Percentiles rank a stretch among this genome's conserved stretches.
phyloP scores from a whole-genome alignment of 169 alveolate species.

The Plasmodium gallinaceum region DNA sequence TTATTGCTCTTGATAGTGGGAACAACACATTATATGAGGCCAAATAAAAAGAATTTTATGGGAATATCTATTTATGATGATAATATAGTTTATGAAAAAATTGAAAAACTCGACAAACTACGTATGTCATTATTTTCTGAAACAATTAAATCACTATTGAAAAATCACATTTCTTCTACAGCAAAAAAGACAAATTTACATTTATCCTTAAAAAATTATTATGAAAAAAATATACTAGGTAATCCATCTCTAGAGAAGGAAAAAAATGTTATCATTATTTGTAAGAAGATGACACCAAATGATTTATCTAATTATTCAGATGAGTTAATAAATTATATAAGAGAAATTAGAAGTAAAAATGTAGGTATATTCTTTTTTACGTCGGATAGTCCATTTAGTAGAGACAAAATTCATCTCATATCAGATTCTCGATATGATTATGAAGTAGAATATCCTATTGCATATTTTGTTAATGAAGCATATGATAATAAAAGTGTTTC shows the following conservation, averaged over 20 bases:
- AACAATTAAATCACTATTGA: background rate
- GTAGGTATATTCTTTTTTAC: constrained; percentile 37
- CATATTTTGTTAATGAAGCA: constrained; percentile 4
- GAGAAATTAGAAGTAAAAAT: constrained; percentile 42
- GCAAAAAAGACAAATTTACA: constrained; percentile 11
- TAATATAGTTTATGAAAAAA: constrained; percentile 28
- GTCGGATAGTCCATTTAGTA: background rate
- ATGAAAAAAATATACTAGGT: constrained; percentile 36
- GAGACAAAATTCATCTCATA: background rate
- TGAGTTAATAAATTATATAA: constrained; percentile 39
- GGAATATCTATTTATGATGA: constrained; percentile 27
- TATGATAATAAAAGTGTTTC: background rate
- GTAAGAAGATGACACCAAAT: background rate
- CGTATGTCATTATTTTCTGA: background rate
- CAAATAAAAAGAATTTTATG: background rate
- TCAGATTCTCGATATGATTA: constrained; percentile 21
- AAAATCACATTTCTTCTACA: background rate
- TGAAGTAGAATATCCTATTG: constrained; percentile 15
- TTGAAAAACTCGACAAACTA: background rate
- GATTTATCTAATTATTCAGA: constrained; percentile 37
- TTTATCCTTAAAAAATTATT: constrained; percentile 30
- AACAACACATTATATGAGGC: background rate
- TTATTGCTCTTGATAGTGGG: constrained; percentile 5
- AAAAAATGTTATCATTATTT: constrained; percentile 36
- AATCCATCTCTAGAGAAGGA: background rate